Evolutionary conservation across 495 filamentous ascomycete genomes (phyloP), one percentile per base, ranked within the genome.

Genomic region (Podospora conica): DNA sequence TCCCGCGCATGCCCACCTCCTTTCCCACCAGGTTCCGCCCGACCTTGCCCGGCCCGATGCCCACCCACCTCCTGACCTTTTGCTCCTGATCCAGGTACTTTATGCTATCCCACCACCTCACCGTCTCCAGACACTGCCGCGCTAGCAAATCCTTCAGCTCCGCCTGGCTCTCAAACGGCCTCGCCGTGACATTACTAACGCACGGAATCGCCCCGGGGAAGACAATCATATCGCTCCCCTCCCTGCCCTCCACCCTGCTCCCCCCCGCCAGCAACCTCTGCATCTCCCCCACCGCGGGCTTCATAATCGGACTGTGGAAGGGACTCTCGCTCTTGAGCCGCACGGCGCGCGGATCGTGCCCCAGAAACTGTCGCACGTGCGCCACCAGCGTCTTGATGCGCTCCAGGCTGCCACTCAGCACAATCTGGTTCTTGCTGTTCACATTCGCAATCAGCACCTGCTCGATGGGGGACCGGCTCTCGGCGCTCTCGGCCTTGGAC

Each of bases 381-480:
- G 92, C 87, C 23, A 97, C 77, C n/a, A 97, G 87, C 31, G 88
- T 87, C 69, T 88, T 89, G 73, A 98, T 97, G 64, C 87, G 82
- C 69, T 90, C 88, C 54, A 98, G 87, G 74, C 87, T 95, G 3
- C 95, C 95, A 68, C 89, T 93, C 33, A 98, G 80, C 63, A 98
- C 95, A 71, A 98, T 96, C 75, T 98, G 95, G 71, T 96, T 96
- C 77, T 91, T 95, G 69, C 86, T 89, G 77, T 98, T 98, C 77
- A 97, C 87, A 71, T 98, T 98, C 28, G 92, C 95, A 66, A 98
- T 92, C 61, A 89, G 82, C 63, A 98, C 92, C 75, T 96, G 90
- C 70, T 95, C 84, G 63, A 94, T 91, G 5, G 91, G 82, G 53
- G 90, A 87, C 58, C 84, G 77, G 53, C 89, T 85, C 61, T 86